Base-by-base conservation (phyloP, 495 filamentous ascomycete genomes). In the Cryomyces minteri region DNA sequence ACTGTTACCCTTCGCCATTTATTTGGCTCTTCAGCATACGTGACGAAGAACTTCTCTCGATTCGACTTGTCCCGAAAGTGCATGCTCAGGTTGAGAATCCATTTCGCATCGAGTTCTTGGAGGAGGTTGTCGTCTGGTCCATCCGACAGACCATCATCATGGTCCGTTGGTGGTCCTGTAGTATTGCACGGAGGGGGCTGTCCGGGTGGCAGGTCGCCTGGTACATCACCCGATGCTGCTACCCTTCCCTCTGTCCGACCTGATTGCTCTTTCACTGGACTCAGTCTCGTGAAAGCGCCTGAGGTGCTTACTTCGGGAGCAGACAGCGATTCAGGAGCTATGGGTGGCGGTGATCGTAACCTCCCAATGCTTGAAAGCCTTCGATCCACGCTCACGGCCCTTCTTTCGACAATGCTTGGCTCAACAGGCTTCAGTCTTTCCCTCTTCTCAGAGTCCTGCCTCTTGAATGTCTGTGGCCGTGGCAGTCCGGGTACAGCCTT, bases 41-140 rank as follows among this genome's bases (percentile, higher is more conserved):
- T 96, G 45, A 98, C 80, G 63, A 98, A 98, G 67, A 98, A 96
- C 61, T 98, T 96, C 62, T 96, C 90, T 36, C 92, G 76, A 44
- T 82, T 85, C 8, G 90, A 94, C 50, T 82, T 80, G 62, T 98
- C 90, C 43, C 88, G 80, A 58, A 95, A 96, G 64, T 94, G 86
- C 90, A 98, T 96, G 63, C 87, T 94, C 46, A 98, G 70, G 54
- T 98, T 98, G 49, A 98, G 68, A 47, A 96, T 95, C 90, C 90
- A 98, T 59, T 76, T 78, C 47, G 70, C 70, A 52, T 95, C 87
- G 50, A 94, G 68, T 62, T 96, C 90, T 49, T 80, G 74, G 46
- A 76, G 77, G 46, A 94, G 67, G 49, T 48, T 30, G 10, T 39
- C 36, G 9, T 59, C 52, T 40, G 62, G 56, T 7, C 53, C 37